Evolutionary conservation across 2,329 filamentous ascomycete species (phyloP), one percentile per base, ranked within the genome.

Genomic region (Cryoendolithus antarcticus): DNA sequence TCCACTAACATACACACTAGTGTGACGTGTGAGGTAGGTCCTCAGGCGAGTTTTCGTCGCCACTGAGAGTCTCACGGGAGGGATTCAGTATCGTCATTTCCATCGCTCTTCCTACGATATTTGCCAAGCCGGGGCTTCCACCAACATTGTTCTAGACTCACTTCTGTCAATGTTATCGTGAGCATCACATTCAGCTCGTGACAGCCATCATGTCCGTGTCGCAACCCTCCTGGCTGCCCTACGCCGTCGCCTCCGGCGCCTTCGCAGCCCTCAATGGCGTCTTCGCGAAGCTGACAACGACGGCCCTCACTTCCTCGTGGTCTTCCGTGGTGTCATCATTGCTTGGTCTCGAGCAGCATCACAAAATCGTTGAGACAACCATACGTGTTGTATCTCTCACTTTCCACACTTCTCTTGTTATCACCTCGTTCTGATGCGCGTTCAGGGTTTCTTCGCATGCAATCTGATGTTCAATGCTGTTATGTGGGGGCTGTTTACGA

Each of bases 401-500:
- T 4, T 4, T 8, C 12, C 10, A 13, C 24, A 15, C 13, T 19
- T 9, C 28, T 21, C 10, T 29, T 11, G 30, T 21, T 24, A 9
- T 21, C 5, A 12, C 13, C 15, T 31, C 24, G 10, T 21, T 13
- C 29, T 12, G 12, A 21, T 29, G 32, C 6, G n/a, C 3, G 2
- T 5, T 27, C 48, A 84, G 80, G 62, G 72, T 32, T 88, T 88
- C 67, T 88, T 89, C 53, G 71, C 66, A 1, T 69, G 88, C 9
- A 89, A 86, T 52, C 67, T 86, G 33, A 59, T 72, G 37, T 86
- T 86, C 61, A 86, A 86, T 53, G 80, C 74, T 38, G 67, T 85
- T 61, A 89, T 89, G 83, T 89, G 83, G 83, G 77, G 80, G 0
- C 71, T 89, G 35, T 89, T 88, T 64, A 89, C 83, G 5, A 73